Conservation (phyloP, 2,329 filamentous ascomycete genomes). For the Aspergillus unguis region DNA sequence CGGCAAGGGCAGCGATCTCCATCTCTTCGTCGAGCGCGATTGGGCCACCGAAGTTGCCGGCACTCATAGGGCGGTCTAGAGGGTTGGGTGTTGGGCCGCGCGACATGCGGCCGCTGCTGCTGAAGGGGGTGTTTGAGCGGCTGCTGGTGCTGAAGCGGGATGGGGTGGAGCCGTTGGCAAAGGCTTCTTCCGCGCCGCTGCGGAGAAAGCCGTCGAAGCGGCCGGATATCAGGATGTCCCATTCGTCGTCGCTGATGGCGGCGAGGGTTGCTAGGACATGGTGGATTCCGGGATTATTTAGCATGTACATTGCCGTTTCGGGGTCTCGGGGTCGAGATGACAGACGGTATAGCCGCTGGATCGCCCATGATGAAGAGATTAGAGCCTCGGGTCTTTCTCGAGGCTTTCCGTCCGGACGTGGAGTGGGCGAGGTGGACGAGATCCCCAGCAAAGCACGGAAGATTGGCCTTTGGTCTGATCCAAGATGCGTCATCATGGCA, state of each 20-base stretch:
- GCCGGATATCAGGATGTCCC: slow-evolving; percentile 91
- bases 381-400: slow-evolving; percentile 70
- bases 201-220: slow-evolving; percentile 95
- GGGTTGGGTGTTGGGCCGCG: slow-evolving; percentile 34
- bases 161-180: slow-evolving; percentile 25
- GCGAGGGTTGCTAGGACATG: slow-evolving; percentile 82
- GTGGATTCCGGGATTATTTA: slow-evolving; percentile 78
- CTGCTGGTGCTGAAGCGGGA: slow-evolving; percentile 37
- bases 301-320: slow-evolving; percentile 78
- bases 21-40: slow-evolving; percentile 93
- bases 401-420: slow-evolving; percentile 59
- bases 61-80: slow-evolving; percentile 40
- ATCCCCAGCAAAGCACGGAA: slow-evolving; percentile 77
- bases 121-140: slow-evolving; percentile 34
- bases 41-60: slow-evolving; percentile 57
- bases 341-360: slow-evolving; percentile 82
- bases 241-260: slow-evolving; percentile 87
- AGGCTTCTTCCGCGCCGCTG: slow-evolving; percentile 72
- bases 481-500: slow-evolving; percentile 85
- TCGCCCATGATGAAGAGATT: slow-evolving; percentile 68
- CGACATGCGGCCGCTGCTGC: slow-evolving; percentile 30
- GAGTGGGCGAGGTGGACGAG: slow-evolving; percentile 57
- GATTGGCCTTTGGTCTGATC: slow-evolving; percentile 68
- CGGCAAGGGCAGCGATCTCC: slow-evolving; percentile 83
- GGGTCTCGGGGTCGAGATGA: slow-evolving; percentile 72